A percentile compares a stretch with the other conserved stretches of the same genome.
Conservation (phyloP, 805 yeast species). For the Kodamaea neixiangensis region DNA sequence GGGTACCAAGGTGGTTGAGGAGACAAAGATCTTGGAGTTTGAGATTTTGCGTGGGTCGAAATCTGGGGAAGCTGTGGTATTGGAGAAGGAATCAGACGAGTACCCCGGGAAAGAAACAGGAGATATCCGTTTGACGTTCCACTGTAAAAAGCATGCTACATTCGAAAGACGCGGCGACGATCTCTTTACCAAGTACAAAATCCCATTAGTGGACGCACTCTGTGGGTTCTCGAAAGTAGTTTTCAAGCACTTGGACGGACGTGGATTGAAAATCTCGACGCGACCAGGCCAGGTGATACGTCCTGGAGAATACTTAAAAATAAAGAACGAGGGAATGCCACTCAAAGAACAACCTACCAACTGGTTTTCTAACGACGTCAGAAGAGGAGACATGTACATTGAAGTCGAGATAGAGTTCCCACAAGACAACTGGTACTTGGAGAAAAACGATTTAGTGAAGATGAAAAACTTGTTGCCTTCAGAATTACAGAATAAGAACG, state of each 20-base stretch:
- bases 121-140: constrained; percentile 67
- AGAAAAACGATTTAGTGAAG: constrained; percentile 60
- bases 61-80: constrained; percentile 58
- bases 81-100: constrained; percentile 77
- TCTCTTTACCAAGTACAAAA: constrained; percentile 56
- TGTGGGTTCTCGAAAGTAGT: constrained; percentile 73
- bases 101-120: constrained; percentile 74
- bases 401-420: constrained; percentile 80
- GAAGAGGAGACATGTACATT: constrained; percentile 70
- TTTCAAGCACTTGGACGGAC: constrained; percentile 75
- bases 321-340: constrained; percentile 87
- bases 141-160: constrained; percentile 46
- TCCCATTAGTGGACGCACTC: constrained; percentile 79
- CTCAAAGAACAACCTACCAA: constrained; percentile 27
- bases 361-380: constrained; percentile 30
- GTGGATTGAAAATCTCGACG: constrained; percentile 62
- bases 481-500: constrained; percentile 26
- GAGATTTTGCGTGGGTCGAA: constrained; percentile 72
- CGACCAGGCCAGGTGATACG: constrained; percentile 80
- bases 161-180: constrained; percentile 66
- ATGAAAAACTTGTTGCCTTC: constrained; percentile 58
- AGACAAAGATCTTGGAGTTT: constrained; percentile 74
- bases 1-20: constrained; percentile 63
- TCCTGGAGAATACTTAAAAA: constrained; percentile 69
- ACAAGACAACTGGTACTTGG: constrained; percentile 79